A percentile compares a stretch with the other conserved stretches of the same genome.
Conservation (phyloP, 257 asterid species). For the Ilex asprella region DNA sequence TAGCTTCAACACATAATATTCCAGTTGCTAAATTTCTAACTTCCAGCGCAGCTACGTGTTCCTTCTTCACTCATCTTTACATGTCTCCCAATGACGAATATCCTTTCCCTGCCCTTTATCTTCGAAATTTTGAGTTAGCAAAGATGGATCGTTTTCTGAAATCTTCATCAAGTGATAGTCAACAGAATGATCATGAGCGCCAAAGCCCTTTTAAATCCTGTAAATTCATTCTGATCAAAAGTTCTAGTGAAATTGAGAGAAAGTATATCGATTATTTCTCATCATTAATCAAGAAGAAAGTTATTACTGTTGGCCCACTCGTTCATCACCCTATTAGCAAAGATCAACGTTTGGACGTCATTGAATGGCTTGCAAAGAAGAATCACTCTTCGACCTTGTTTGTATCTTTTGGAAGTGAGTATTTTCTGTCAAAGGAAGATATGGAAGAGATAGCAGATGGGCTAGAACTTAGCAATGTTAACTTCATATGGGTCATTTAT, state of each 20-base stretch:
- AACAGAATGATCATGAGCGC: not conserved
- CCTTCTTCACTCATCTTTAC: not conserved
- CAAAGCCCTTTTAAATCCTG: not conserved
- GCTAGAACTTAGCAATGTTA: slow-evolving; percentile 8
- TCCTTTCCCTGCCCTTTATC: not conserved
- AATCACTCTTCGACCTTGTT: slow-evolving; percentile 1
- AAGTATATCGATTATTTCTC: not conserved
- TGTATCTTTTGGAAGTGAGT: slow-evolving; percentile 6
- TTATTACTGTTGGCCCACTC: not conserved
- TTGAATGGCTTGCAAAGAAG: slow-evolving; percentile 5
- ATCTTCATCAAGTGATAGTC: not conserved
- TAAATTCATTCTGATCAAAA: not conserved
- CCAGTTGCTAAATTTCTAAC: not conserved
- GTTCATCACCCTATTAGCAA: not conserved
- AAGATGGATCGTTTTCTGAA: not conserved
- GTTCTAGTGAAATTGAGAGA: not conserved
- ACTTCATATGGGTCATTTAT: slow-evolving; percentile 9
- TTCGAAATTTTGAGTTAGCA: not conserved
- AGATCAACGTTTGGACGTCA: not conserved
- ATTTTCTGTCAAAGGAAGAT: slow-evolving; percentile 6
- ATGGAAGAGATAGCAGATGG: slow-evolving; percentile 1
- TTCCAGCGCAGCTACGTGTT: not conserved
- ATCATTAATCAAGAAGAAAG: not conserved
- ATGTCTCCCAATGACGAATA: not conserved
- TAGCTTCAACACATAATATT: not conserved